Conservation (phyloP, 495 filamentous ascomycete genomes). For the Xylaria flabelliformis region DNA sequence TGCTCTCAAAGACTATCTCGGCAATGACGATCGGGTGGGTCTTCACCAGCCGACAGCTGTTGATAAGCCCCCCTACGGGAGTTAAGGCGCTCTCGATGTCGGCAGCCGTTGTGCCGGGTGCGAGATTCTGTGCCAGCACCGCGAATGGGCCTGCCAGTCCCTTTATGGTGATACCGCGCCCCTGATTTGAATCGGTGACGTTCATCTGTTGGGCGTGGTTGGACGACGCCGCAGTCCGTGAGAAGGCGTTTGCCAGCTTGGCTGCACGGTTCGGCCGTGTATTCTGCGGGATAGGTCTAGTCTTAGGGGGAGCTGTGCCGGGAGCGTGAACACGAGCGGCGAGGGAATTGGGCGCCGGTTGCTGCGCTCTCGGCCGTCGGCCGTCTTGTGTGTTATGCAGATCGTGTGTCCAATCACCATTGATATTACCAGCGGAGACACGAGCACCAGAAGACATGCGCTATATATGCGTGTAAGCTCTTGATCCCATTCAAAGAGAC, state of each 20-base stretch:
- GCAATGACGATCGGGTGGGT: conserved; percentile 79
- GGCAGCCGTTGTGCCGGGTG: conserved; percentile 88
- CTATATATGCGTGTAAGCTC: conserved; percentile 24
- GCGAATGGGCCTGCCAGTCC: conserved; percentile 81
- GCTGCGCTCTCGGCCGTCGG: conserved; percentile 41
- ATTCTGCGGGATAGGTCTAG: conserved; percentile 30
- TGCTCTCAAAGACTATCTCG: conserved; percentile 82
- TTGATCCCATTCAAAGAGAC: background rate
- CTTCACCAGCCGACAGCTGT: conserved; percentile 73
- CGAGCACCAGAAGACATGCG: conserved; percentile 48
- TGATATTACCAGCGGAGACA: conserved; percentile 50
- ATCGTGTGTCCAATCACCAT: conserved; percentile 66
- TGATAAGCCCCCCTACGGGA: conserved; percentile 71
- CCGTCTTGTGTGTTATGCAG: conserved; percentile 47
- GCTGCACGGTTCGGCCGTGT: conserved; percentile 37
- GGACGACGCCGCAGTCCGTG: conserved; percentile 34
- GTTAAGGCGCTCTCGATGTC: conserved; percentile 90
- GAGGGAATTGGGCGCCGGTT: conserved; percentile 47
- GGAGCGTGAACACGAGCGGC: conserved; percentile 52
- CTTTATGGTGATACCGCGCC: conserved; percentile 73
- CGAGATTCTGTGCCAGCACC: conserved; percentile 90
- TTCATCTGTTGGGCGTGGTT: conserved; percentile 37
- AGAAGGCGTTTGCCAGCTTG: conserved; percentile 31
- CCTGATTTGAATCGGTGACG: conserved; percentile 2
- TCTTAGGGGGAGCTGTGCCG: conserved; percentile 37